Conservation (phyloP, 2,329 filamentous ascomycete species). For the Aspergillus sp. region DNA sequence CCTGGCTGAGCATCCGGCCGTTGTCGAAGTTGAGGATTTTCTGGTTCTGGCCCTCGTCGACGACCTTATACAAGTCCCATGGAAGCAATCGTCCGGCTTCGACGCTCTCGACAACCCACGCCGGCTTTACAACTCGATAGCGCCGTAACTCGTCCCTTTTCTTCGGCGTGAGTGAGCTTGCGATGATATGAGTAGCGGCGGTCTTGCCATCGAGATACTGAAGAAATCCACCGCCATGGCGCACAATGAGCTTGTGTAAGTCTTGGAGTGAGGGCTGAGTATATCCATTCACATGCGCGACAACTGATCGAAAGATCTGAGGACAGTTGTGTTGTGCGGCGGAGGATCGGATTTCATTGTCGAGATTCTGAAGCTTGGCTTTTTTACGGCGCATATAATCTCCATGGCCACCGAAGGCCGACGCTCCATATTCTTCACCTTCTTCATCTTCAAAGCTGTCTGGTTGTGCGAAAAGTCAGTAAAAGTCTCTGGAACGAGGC, state of each 20-base stretch:
- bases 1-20: slow-evolving; percentile 69
- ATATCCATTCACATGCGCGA: slow-evolving; percentile 92
- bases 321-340: slow-evolving; percentile 66
- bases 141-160: slow-evolving; percentile 85
- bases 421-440: slow-evolving; percentile 89
- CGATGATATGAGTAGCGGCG: slow-evolving; percentile 93
- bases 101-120: slow-evolving; percentile 92
- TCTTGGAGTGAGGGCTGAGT: slow-evolving; percentile 91
- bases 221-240: slow-evolving; percentile 90
- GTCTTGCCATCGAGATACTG: slow-evolving; percentile 97
- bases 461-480: slow-evolving; percentile 29
- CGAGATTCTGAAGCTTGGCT: slow-evolving; percentile 94
- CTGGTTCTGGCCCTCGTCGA: slow-evolving; percentile 83
- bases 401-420: slow-evolving; percentile 82
- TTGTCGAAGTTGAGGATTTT: slow-evolving; percentile 70
- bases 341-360: slow-evolving; percentile 75
- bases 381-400: slow-evolving; percentile 97
- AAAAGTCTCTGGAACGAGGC: neutral
- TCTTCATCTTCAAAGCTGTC: slow-evolving; percentile 78
- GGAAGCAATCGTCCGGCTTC: slow-evolving; percentile 78
- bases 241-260: slow-evolving; percentile 84
- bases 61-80: slow-evolving; percentile 82
- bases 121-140: slow-evolving; percentile 91
- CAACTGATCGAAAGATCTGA: slow-evolving; percentile 86
- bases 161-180: slow-evolving; percentile 86